These are phyloP conservation scores for Tylopilus sp. DNA, from an alignment of 1,284 basidiomycete genomes.

Conservation along the genomic window DNA sequence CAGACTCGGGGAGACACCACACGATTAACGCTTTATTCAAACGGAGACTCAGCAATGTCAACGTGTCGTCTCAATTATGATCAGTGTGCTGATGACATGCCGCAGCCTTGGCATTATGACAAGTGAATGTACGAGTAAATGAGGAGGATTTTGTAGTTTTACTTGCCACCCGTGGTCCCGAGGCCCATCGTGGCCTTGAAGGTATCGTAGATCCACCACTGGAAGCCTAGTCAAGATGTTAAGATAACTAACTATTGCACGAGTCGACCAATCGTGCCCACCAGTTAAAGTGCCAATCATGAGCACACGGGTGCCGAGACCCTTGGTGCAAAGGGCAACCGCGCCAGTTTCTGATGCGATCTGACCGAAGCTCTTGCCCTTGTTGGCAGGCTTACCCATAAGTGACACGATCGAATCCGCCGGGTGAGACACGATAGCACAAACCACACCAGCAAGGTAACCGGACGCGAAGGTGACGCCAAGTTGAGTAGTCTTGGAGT, in stretches of 20 bases:
- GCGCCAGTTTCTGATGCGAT: slow-evolving; percentile 69
- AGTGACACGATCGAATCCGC: slow-evolving; percentile 77
- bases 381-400: slow-evolving; percentile 73
- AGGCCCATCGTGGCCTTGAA: slow-evolving; percentile 79
- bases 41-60: too few species aligned
- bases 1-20: too few species aligned
- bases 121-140: too few species aligned
- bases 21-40: too few species aligned
- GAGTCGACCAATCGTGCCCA: slow-evolving; percentile 19
- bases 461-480: slow-evolving; percentile 78
- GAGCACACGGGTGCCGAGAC: slow-evolving; percentile 74
- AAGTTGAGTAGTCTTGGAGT: slow-evolving; percentile 69
- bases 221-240: slow-evolving; percentile 50
- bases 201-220: slow-evolving; percentile 86
- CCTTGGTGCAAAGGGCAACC: slow-evolving; percentile 64
- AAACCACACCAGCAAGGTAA: slow-evolving; percentile 79
- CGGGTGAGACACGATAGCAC: slow-evolving; percentile 79
- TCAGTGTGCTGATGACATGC: too few species aligned
- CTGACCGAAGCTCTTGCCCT: slow-evolving; percentile 65
- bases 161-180: slow-evolving; percentile 83
- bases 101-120: too few species aligned
- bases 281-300: slow-evolving; percentile 79
- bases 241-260: too few species aligned
- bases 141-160: slow-evolving; percentile 24
- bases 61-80: too few species aligned